Evolutionary conservation across 257 asterid genomes (phyloP), one percentile per base, ranked within the genome.

Genomic region (Cynanchum wilfordii): DNA sequence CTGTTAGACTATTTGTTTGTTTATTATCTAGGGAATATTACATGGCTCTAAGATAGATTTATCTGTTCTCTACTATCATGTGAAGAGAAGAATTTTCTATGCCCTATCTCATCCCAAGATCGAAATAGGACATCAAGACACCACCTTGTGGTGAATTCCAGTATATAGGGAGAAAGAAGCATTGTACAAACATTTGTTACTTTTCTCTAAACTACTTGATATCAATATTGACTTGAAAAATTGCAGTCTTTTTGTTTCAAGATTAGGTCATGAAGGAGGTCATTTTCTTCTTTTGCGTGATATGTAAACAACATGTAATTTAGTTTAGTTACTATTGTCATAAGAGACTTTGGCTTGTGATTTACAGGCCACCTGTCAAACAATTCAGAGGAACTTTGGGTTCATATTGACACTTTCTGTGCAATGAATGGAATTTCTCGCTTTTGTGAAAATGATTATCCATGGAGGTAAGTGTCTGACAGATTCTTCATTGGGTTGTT

Each of bases 391-490:
- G 95, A 88, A 82, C 76, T 83, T 47, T 79, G 85, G 84, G 97
- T 94, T 82, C 99, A 94, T 66, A 81, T 94, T 68, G 99, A 94
- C 87, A 86, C 97, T 58, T 89, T 84, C 72, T 87, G 97, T 58
- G 97, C 97, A 58, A 91, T 91, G 90, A 94, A 87, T 79, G 99
- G 99, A 59, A 84, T 94, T 74, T 91, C 99, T 24, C 96, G 99
- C 69, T 94, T 94, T 82, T 87, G 93, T 73, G 99, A 94, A 84
- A 80, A 80, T 79, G 79, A 75, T 57, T 80, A 80, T 52, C 90
- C 93, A 20, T 94, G 99, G 97, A 75, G 97, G 99, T 91, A 88
- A 56, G 55, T 20, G 16, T 20, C 56, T 42, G 50, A 72, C 42
- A 5, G 3, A 13, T 30, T n/a, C 36, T 69, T 72, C 40, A 73